A percentile compares a stretch with the other conserved stretches of the same genome.
Conservation (phyloP, 2,329 filamentous ascomycete genomes). For the Bipolaris cookei region DNA sequence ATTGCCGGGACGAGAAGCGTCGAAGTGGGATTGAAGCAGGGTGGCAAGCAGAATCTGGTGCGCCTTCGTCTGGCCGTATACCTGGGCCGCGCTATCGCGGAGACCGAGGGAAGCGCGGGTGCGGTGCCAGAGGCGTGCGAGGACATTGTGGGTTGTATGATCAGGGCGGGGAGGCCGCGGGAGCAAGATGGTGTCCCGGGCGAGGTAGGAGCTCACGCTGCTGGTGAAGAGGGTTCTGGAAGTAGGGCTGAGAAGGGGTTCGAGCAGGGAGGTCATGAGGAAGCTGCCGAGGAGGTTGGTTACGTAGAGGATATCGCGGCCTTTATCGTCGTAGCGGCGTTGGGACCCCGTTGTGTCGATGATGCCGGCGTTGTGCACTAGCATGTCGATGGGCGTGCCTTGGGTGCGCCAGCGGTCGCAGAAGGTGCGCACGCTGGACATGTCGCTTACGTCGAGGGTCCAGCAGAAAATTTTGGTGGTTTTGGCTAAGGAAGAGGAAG, state of each 20-base stretch:
- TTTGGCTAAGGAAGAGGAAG: no score
- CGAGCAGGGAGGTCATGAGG: conserved; percentile 23
- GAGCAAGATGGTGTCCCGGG: not conserved
- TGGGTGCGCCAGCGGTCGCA: conserved; percentile 6
- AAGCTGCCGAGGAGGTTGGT: conserved; percentile 27
- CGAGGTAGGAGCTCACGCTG: conserved; percentile 15
- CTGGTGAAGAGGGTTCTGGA: conserved; percentile 24
- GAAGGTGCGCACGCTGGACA: conserved; percentile 20
- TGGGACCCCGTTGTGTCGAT: conserved; percentile 1
- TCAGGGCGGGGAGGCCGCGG: not conserved
- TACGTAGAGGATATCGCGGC: conserved; percentile 15
- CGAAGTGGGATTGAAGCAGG: conserved; percentile 18
- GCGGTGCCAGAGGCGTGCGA: not conserved
- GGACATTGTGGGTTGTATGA: not conserved
- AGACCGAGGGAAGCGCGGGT: not conserved
- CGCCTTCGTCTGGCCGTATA: conserved; percentile 19
- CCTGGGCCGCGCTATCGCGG: not conserved
- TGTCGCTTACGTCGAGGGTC: conserved; percentile 17
- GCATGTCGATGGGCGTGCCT: conserved; percentile 20
- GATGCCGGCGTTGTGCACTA: conserved; percentile 29
- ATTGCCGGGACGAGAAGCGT: not conserved
- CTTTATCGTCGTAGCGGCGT: conserved; percentile 6
- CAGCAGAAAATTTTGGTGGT: conserved; percentile 11
- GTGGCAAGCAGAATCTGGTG: conserved; percentile 22
- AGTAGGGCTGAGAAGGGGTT: conserved; percentile 4